Evolutionary conservation across 1,139 yeast genomes (phyloP), one percentile per base, ranked within the genome.

Genomic region (Kurtzmaniella natalensis): DNA sequence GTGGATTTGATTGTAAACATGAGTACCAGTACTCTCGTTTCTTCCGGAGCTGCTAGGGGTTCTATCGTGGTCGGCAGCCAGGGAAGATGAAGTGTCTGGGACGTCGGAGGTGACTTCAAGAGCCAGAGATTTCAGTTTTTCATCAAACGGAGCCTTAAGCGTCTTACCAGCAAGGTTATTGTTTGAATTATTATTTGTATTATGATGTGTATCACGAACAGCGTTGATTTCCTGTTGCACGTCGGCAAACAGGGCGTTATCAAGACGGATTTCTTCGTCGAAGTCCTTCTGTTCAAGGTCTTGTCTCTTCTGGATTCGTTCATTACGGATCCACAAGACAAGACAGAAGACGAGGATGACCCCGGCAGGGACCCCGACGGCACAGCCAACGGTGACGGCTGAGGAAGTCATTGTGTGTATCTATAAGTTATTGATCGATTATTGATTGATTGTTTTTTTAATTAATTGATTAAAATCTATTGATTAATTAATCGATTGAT

Each of bases 291-390:
- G 58, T 8, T 41, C 39, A 7, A 40, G 30, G 44, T 64, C 73
- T 45, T 67, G 72, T 30, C 42, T 42, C 20, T 44, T 45, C 40
- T 62, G 70, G 30, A 54, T 51, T 28, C 59, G 53, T 30, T 60
- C 59, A 43, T 59, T 61, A 14, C 30, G 32, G 19, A 30, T 18
- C 30, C 37, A 29, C 22, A 59, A 45, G 11, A 50, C 31, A 5
- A 49, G 38, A 17, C 51, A 43, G 11, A 47, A 43, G 13, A 54
- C 40, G 6, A 64, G 32, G 18, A 65, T 52, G 11, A 63, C 26
- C 30, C 57, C 50, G 24, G 65, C 51, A 3, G 73, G 72, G 23
- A 65, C 46, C 6, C 74, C 73, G 22, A 69, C 64, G 13, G 72
- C 68, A 31, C 68, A 51, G 3, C 73, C 73, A 13, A 68, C 72